Evolutionary conservation across 148 eudicot species (phyloP), one percentile per base, ranked within the genome.

Genomic region (Chenopodium album): DNA sequence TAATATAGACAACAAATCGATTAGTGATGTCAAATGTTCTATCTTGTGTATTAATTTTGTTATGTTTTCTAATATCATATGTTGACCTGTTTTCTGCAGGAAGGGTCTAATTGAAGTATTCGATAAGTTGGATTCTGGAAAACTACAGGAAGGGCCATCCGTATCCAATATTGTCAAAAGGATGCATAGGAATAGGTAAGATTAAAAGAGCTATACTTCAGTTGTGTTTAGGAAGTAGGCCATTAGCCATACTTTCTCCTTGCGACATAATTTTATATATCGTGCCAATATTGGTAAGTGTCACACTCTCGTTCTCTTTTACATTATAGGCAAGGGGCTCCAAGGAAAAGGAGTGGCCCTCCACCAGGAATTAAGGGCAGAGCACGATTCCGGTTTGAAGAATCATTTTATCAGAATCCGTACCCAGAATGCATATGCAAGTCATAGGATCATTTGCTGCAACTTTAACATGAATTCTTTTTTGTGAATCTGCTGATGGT

Each of bases 401-500:
- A 94, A 85, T 90, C 98, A 1, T 94, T 94, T 75, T 94, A 91
- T 83, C 90, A 93, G 86, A 94, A 94, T 59, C 95, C 98, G 32
- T 92, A 72, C 82, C 98, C 98, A 1, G 98, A 94, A 84, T 94
- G 98, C 77, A 93, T 94, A 83, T 94, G 98, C 37, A 75, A 80
- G 50, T 78, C 89, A 10, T 54, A 82, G 66, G 72, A 85, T 54
- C 78, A 85, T 65, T 63, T 28, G 56, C n/a, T 56, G 62, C 62
- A 56, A 56, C 7, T 56, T 56, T 4, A 5, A 17, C 16, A 56
- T 14, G 3, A 50, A 13, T 9, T 50, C 14, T 9, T 50, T 50
- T 50, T 9, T 17, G 68, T 37, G 56, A 41, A 71, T 67, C 56
- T 72, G 37, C 82, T 41, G 41, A 17, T 52, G 50, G 12, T 17